These are phyloP conservation scores for Epithemia pelagica DNA, from an alignment of 108 stramenopile species.

Conservation along the genomic window DNA sequence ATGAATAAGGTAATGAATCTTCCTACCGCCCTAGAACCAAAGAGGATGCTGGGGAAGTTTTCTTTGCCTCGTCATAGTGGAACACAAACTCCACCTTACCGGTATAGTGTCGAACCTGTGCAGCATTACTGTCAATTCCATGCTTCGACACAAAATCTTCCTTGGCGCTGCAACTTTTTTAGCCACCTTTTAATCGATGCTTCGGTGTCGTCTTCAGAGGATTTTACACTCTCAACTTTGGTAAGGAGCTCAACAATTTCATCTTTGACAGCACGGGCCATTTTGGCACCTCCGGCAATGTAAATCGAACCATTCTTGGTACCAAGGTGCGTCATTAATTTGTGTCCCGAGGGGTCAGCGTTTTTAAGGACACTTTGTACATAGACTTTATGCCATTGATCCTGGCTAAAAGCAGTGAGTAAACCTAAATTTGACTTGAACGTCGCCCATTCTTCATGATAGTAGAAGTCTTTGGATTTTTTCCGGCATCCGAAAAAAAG, in stretches of 20 bases:
- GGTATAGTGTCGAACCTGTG: too few species aligned
- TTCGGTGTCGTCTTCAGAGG: neutral
- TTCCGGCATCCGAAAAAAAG: constrained; percentile 80
- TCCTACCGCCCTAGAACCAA: neutral
- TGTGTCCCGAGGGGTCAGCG: constrained; percentile 25
- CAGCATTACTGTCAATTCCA: too few species aligned
- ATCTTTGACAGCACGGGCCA: constrained; percentile 73
- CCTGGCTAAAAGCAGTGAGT: constrained; percentile 66
- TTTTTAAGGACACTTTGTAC: constrained; percentile 67
- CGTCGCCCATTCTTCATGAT: constrained; percentile 56
- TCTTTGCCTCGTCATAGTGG: too few species aligned
- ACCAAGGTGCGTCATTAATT: constrained; percentile 38
- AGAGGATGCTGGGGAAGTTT: too few species aligned
- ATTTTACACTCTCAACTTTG: neutral
- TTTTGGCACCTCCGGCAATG: constrained; percentile 79
- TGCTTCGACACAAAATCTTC: neutral
- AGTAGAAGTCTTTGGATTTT: constrained; percentile 58
- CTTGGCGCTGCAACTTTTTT: neutral
- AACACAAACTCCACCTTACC: too few species aligned
- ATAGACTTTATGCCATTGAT: constrained; percentile 67
- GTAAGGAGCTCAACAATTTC: constrained; percentile 56
- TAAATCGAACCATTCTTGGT: constrained; percentile 57
- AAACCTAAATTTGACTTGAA: constrained; percentile 27
- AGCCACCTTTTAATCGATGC: neutral
- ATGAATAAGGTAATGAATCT: neutral